Percentiles rank a stretch among this genome's conserved stretches.
Conservation (phyloP, 2,329 filamentous ascomycete species). For the Monosporascus ibericus region DNA sequence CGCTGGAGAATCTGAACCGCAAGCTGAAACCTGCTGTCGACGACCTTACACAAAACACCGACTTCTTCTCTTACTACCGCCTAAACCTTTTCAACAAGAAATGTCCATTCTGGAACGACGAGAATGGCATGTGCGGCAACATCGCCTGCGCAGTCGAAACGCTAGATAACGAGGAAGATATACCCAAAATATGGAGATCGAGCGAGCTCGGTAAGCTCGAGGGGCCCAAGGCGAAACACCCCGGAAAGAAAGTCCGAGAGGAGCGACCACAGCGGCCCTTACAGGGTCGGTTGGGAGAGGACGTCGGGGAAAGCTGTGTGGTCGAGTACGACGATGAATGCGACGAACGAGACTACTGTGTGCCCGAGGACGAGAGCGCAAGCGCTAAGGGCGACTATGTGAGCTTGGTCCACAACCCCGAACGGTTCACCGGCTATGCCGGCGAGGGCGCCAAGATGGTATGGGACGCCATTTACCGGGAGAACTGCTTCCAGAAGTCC, state of each 20-base stretch:
- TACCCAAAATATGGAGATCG: slow-evolving; percentile 85
- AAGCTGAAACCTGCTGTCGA: slow-evolving; percentile 70
- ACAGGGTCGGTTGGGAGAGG: slow-evolving; percentile 74
- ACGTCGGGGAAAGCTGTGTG: slow-evolving; percentile 91
- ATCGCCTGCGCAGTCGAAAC: slow-evolving; percentile 95
- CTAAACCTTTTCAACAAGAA: slow-evolving; percentile 90
- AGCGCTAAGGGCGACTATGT: slow-evolving; percentile 92
- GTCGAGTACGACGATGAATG: slow-evolving; percentile 97
- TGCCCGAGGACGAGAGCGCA: slow-evolving; percentile 88
- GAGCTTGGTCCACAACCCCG: slow-evolving; percentile 85
- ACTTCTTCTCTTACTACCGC: slow-evolving; percentile 98
- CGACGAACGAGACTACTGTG: slow-evolving; percentile 93
- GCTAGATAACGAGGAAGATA: slow-evolving; percentile 89
- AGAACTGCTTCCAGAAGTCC: slow-evolving; percentile 84
- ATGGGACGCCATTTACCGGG: slow-evolving; percentile 93
- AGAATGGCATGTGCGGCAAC: slow-evolving; percentile 91
- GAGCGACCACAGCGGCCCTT: slow-evolving; percentile 69
- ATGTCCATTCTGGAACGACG: slow-evolving; percentile 95
- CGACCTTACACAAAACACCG: slow-evolving; percentile 77
- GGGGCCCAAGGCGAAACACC: slow-evolving; percentile 86
- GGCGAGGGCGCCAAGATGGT: slow-evolving; percentile 82
- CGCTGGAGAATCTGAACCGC: slow-evolving; percentile 77
- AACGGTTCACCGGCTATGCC: slow-evolving; percentile 90
- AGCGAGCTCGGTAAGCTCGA: slow-evolving; percentile 88
- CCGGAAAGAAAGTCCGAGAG: slow-evolving; percentile 65